Evolutionary conservation across 129 eudicot genomes (phyloP).

Genomic region (Rutidosis leptorrhynchoides): DNA sequence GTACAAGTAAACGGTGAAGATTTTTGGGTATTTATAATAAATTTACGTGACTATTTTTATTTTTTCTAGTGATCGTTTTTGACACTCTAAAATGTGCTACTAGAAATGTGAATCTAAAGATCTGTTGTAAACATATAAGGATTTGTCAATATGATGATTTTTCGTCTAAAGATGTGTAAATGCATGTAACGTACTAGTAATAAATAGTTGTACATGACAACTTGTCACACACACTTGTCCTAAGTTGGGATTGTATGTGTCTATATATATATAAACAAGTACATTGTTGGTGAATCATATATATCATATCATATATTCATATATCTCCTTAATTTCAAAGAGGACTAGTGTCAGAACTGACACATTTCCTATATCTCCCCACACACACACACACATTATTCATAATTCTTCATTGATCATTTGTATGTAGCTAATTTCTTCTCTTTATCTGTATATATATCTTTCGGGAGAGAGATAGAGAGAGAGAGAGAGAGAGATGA

Average conservation of each 20-base stretch:
- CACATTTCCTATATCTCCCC: background rate
- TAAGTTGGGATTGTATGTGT: background rate
- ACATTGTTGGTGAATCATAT: background rate
- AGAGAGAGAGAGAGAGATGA: background rate
- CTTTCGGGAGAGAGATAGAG: background rate
- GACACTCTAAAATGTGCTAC: too few species aligned
- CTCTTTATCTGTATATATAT: background rate
- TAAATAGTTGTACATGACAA: background rate
- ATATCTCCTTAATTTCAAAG: background rate
- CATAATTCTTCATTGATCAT: too few species aligned
- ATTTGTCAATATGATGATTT: too few species aligned
- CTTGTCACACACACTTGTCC: background rate
- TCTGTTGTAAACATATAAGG: too few species aligned
- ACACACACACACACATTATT: background rate
- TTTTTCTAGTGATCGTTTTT: too few species aligned
- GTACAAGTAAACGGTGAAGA: too few species aligned
- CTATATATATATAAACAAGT: background rate
- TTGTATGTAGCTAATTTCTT: background rate
- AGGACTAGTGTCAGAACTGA: background rate
- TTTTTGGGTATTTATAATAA: too few species aligned
- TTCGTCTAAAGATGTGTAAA: too few species aligned
- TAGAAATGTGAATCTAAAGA: too few species aligned
- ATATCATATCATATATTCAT: too few species aligned
- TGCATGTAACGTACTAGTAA: too few species aligned
- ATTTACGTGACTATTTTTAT: too few species aligned